Conservation (phyloP, 1,284 basidiomycete genomes). For the Coniferiporia sulphurascens region DNA sequence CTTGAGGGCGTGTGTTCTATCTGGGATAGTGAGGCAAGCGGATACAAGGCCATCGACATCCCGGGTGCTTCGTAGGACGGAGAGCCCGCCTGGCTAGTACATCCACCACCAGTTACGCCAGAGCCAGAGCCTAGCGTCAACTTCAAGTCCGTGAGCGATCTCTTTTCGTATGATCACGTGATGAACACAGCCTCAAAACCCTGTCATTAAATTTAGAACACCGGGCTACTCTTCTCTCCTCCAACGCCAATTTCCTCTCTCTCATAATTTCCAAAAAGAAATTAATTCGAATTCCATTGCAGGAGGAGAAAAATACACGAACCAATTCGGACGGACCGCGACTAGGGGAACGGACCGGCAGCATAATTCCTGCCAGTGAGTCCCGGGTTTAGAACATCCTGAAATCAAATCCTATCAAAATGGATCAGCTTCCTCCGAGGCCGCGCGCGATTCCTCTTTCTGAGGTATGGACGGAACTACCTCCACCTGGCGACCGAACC, state of each 20-base stretch:
- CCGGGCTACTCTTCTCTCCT: too few relatives aligned
- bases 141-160: not conserved
- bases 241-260: too few relatives aligned
- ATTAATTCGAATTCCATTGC: too few relatives aligned
- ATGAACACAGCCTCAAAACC: not conserved
- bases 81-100: not conserved
- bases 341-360: too few relatives aligned
- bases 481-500: constrained; percentile 1
- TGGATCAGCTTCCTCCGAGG: constrained; percentile 14
- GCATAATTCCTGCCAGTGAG: too few relatives aligned
- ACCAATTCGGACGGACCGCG: too few relatives aligned
- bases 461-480: constrained; percentile 11
- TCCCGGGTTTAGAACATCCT: not conserved
- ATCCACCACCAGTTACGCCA: not conserved
- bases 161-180: not conserved
- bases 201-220: not conserved
- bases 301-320: too few relatives aligned
- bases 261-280: too few relatives aligned
- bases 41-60: constrained; percentile 66
- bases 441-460: not conserved
- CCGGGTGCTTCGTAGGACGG: not conserved
- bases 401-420: constrained; percentile 3
- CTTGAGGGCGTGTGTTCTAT: constrained; percentile 75
- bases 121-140: not conserved
- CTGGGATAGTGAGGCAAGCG: constrained; percentile 79